Percentiles rank a stretch among this genome's conserved stretches.
Conservation (phyloP, 805 yeast genomes). For the Phaffomyces antillensis region DNA sequence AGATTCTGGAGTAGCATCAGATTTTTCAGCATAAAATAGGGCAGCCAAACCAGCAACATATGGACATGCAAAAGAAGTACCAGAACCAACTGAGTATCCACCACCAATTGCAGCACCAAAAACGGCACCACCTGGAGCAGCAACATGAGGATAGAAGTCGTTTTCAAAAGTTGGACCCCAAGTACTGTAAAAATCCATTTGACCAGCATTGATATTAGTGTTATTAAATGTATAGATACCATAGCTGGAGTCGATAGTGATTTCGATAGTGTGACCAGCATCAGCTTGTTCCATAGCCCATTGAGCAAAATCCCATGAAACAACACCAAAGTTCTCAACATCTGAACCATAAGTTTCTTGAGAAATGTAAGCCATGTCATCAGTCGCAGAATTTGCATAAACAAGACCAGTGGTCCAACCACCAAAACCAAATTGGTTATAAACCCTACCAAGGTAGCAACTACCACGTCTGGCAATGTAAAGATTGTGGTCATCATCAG, state of each 20-base stretch:
- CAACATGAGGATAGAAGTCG: constrained; percentile 7
- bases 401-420: not conserved
- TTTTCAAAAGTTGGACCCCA: constrained; percentile 13
- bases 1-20: constrained; percentile 3
- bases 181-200: constrained; percentile 6
- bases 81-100: constrained; percentile 1
- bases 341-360: not conserved
- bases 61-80: constrained; percentile 14
- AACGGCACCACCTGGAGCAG: constrained; percentile 13
- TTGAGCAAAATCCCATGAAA: constrained; percentile 5
- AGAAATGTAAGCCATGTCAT: not conserved
- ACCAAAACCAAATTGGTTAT: no score
- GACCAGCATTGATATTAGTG: constrained; percentile 5
- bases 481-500: not conserved
- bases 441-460: not conserved
- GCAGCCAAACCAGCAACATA: constrained; percentile 14
- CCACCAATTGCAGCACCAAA: constrained; percentile 7
- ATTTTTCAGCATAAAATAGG: constrained; percentile 2
- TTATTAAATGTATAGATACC: not conserved
- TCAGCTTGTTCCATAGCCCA: constrained; percentile 5
- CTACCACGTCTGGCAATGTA: constrained; percentile 3
- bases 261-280: constrained; percentile 5
- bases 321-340: constrained; percentile 1
- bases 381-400: not conserved
- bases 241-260: not conserved